Conservation (phyloP, 306 rosid genomes). For the Arachis stenosperma region DNA sequence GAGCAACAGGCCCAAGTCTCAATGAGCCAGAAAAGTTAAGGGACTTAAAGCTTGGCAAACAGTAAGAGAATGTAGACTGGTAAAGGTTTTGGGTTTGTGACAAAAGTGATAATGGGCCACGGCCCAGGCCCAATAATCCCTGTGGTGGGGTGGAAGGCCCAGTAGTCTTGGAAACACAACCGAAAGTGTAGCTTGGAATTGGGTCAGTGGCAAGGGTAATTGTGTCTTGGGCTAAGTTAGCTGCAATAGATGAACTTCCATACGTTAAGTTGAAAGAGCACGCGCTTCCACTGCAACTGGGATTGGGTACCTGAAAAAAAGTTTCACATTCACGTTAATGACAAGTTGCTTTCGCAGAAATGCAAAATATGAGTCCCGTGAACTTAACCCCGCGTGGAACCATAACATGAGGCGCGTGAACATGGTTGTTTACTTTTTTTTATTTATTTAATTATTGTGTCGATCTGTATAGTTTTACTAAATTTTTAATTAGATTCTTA, state of each 20-base stretch:
- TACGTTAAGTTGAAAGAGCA: conserved; percentile 84
- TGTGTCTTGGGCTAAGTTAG: conserved; percentile 72
- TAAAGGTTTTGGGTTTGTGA: conserved; percentile 82
- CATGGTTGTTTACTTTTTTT: too few species aligned
- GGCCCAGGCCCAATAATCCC: conserved; percentile 91
- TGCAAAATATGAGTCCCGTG: conserved; percentile 43
- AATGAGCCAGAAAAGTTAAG: conserved; percentile 82
- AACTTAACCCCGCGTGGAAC: conserved; percentile 35
- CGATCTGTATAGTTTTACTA: too few species aligned
- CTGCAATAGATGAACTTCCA: conserved; percentile 69
- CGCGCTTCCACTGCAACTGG: conserved; percentile 66
- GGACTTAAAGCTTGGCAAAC: conserved; percentile 88
- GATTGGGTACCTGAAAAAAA: conserved; percentile 76
- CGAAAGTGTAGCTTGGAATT: conserved; percentile 66
- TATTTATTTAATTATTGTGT: too few species aligned
- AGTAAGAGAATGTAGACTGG: conserved; percentile 87
- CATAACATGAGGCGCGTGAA: too few species aligned
- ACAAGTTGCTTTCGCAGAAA: conserved; percentile 10
- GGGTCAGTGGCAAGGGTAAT: conserved; percentile 74
- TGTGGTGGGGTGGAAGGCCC: conserved; percentile 78
- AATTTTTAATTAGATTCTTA: too few species aligned
- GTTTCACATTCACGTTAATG: conserved; percentile 19
- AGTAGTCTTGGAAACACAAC: conserved; percentile 68
- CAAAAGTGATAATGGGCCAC: conserved; percentile 81
- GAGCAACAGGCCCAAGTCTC: conserved; percentile 83